Evolutionary conservation across 129 eudicot genomes (phyloP).

Genomic region (Artemisia tridentata): DNA sequence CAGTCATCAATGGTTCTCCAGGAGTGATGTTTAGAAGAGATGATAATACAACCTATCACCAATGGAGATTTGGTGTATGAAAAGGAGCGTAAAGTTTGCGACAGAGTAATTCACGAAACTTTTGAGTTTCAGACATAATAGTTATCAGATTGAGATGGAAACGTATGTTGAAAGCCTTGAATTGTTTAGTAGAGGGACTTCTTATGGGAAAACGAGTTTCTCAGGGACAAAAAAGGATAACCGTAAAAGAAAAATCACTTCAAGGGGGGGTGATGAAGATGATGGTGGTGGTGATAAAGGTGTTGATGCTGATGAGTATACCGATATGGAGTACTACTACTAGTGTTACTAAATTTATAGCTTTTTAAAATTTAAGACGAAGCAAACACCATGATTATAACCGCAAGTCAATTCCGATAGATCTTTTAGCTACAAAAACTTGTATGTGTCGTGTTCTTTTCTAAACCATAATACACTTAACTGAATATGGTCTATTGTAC

Average conservation of each 20-base stretch:
- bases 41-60: not conserved
- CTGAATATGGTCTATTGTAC: too few relatives aligned
- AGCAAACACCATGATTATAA: too few relatives aligned
- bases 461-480: too few relatives aligned
- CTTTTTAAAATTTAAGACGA: too few relatives aligned
- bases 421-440: too few relatives aligned
- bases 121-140: not conserved
- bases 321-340: too few relatives aligned
- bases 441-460: too few relatives aligned
- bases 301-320: too few relatives aligned
- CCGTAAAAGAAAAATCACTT: not conserved
- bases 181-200: not conserved
- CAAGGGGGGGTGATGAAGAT: too few relatives aligned
- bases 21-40: not conserved
- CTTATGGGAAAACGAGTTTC: not conserved
- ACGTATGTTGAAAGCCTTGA: conserved; percentile 2
- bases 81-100: not conserved
- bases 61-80: not conserved
- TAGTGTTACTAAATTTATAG: too few relatives aligned
- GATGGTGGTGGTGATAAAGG: too few relatives aligned
- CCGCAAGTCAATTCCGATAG: too few relatives aligned
- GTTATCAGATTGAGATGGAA: not conserved
- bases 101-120: not conserved
- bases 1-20: conserved; percentile 4
- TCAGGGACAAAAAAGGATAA: not conserved